Percentiles rank a stretch among this genome's conserved stretches.
Evolutionary conservation across 2,329 filamentous ascomycete species (phyloP).

Genomic region (Claviceps sp.): DNA sequence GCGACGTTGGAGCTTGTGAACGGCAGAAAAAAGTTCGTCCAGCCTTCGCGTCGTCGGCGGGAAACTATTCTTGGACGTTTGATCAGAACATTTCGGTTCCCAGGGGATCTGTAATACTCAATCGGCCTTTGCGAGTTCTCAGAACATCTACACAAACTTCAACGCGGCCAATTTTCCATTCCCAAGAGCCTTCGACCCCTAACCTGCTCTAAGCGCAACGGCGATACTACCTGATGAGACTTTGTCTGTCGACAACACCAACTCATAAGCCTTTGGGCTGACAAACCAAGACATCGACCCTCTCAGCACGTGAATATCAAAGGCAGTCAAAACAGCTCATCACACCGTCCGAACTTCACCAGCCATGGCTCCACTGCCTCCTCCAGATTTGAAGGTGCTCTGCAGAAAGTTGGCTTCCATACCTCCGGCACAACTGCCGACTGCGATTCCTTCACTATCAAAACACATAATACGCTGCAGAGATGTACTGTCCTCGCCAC

Average conservation of each 20-base stretch:
- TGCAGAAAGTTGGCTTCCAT: slow-evolving; percentile 60
- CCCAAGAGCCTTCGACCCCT: neutral
- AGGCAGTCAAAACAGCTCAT: neutral
- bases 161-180: neutral
- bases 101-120: neutral
- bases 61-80: neutral
- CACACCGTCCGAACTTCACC: neutral
- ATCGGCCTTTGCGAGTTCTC: neutral
- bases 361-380: slow-evolving; percentile 12
- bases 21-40: slow-evolving; percentile 15
- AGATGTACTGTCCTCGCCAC: slow-evolving; percentile 47
- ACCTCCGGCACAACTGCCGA: slow-evolving; percentile 58
- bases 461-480: slow-evolving; percentile 44
- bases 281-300: neutral
- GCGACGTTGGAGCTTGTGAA: neutral
- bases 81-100: neutral
- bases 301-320: neutral
- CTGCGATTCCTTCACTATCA: slow-evolving; percentile 56
- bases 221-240: neutral
- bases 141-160: too few relatives aligned
- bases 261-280: neutral
- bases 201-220: neutral
- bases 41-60: neutral
- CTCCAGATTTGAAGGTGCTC: slow-evolving; percentile 49
- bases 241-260: neutral